phyloP scores from a whole-genome alignment of 1,284 basidiomycete genomes.

The Meripilus lineatus region DNA sequence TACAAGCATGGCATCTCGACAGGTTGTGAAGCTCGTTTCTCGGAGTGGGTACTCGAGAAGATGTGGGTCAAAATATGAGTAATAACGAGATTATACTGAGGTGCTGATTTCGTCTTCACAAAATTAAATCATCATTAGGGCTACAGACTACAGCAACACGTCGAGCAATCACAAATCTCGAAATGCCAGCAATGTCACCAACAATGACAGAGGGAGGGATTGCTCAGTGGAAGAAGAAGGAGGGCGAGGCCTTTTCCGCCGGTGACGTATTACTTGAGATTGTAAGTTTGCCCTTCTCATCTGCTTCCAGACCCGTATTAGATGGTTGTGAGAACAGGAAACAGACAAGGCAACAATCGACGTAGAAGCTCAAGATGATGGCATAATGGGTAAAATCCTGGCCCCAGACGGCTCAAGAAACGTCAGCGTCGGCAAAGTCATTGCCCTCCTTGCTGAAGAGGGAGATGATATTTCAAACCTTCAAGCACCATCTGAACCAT shows the following conservation, averaged over 20 bases:
- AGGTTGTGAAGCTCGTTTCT: too few species aligned
- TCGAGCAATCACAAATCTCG: constrained; percentile 62
- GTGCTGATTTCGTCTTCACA: too few species aligned
- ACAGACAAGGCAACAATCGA: constrained; percentile 99
- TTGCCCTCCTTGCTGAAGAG: constrained; percentile 94
- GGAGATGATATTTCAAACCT: constrained; percentile 92
- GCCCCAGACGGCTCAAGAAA: constrained; percentile 79
- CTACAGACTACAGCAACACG: constrained; percentile 53
- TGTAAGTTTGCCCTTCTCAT: constrained; percentile 43
- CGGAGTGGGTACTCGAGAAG: too few species aligned
- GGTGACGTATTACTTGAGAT: constrained; percentile 95
- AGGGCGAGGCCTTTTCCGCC: constrained; percentile 79
- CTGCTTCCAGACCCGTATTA: neutral
- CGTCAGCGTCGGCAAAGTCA: constrained; percentile 82
- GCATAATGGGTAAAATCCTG: constrained; percentile 89
- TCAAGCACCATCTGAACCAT: constrained; percentile 61
- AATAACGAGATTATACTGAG: too few species aligned
- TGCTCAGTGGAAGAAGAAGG: constrained; percentile 87
- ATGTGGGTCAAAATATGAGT: too few species aligned
- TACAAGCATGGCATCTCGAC: too few species aligned
- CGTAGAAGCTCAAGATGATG: constrained; percentile 98
- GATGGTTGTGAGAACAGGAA: constrained; percentile 67
- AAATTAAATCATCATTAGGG: too few species aligned
- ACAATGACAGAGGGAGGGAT: constrained; percentile 99
- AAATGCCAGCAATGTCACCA: constrained; percentile 97